A percentile compares a stretch with the other conserved stretches of the same genome.
Evolutionary conservation across 2,329 filamentous ascomycete genomes (phyloP).

Genomic region (Xylariaceae sp.): DNA sequence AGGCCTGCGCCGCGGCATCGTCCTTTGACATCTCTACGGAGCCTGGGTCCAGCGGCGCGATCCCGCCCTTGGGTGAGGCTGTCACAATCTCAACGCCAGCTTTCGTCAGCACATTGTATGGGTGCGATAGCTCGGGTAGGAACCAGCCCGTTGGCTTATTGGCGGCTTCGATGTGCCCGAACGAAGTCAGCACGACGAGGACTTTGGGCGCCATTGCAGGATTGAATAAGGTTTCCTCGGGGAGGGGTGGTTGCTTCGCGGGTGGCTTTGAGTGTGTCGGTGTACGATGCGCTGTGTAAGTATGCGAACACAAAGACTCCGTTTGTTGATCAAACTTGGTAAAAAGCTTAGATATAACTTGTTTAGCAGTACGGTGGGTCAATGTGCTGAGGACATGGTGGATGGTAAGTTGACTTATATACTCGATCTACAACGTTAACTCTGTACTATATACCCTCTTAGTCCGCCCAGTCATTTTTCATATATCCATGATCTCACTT

Average conservation of each 20-base stretch:
- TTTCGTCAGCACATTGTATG: constrained; percentile 60
- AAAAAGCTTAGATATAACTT: neutral
- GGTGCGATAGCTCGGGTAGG: constrained; percentile 70
- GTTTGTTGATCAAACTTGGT: too few relatives aligned
- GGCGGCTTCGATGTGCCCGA: constrained; percentile 55
- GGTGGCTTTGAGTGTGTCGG: too few relatives aligned
- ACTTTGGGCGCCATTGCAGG: constrained; percentile 63
- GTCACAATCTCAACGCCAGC: constrained; percentile 60
- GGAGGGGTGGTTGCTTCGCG: neutral
- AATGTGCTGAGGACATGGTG: too few relatives aligned
- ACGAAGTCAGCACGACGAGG: constrained; percentile 74
- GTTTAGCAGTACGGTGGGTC: too few relatives aligned
- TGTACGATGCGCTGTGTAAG: too few relatives aligned
- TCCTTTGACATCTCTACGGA: constrained; percentile 61
- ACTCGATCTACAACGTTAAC: too few relatives aligned
- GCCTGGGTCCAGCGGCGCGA: constrained; percentile 64
- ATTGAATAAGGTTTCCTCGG: too few relatives aligned
- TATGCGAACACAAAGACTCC: too few relatives aligned
- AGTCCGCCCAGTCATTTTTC: too few relatives aligned
- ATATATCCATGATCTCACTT: neutral
- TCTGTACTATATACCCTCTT: too few relatives aligned
- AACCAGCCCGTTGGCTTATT: constrained; percentile 72
- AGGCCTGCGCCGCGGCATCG: constrained; percentile 59
- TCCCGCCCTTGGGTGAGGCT: constrained; percentile 67
- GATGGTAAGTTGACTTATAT: too few relatives aligned